phyloP scores from a whole-genome alignment of 2,329 filamentous ascomycete genomes.

The Fusarium caatingaense region DNA sequence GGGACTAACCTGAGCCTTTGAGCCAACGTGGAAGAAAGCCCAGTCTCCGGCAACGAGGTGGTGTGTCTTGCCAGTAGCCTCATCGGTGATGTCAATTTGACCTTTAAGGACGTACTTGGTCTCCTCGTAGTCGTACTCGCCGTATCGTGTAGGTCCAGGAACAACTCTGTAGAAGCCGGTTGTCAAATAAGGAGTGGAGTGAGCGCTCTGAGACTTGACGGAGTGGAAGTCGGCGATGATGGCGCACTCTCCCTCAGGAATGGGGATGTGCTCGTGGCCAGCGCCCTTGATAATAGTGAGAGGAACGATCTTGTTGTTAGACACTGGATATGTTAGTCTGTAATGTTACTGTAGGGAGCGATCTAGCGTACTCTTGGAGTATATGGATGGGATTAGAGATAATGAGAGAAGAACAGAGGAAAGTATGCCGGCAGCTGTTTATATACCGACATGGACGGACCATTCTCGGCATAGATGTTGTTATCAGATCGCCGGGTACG shows the following conservation, averaged over 20 bases:
- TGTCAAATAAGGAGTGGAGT: slow-evolving; percentile 19
- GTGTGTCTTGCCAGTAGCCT: slow-evolving; percentile 33
- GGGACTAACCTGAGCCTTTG: slow-evolving; percentile 24
- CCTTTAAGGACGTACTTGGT: slow-evolving; percentile 35
- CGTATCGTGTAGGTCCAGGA: slow-evolving; percentile 33
- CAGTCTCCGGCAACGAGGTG: slow-evolving; percentile 37
- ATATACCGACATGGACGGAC: not conserved
- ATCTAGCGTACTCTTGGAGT: not conserved
- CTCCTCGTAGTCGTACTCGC: slow-evolving; percentile 32
- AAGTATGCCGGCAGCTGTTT: not conserved
- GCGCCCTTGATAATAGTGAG: slow-evolving; percentile 36
- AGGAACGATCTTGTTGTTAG: slow-evolving; percentile 35
- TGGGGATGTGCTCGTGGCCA: slow-evolving; percentile 32
- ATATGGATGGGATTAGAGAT: not conserved
- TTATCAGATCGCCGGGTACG: slow-evolving; percentile 6
- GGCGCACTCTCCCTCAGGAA: slow-evolving; percentile 25
- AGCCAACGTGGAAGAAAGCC: slow-evolving; percentile 37
- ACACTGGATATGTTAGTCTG: slow-evolving; percentile 10
- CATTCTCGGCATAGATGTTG: slow-evolving; percentile 13
- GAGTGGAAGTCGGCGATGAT: slow-evolving; percentile 34
- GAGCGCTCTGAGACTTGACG: slow-evolving; percentile 8
- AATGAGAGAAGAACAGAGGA: not conserved
- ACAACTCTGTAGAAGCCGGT: slow-evolving; percentile 33
- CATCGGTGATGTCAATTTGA: slow-evolving; percentile 31
- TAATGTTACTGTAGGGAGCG: no score